Conservation (phyloP, 345 rosid species). For the Mangifera indica region DNA sequence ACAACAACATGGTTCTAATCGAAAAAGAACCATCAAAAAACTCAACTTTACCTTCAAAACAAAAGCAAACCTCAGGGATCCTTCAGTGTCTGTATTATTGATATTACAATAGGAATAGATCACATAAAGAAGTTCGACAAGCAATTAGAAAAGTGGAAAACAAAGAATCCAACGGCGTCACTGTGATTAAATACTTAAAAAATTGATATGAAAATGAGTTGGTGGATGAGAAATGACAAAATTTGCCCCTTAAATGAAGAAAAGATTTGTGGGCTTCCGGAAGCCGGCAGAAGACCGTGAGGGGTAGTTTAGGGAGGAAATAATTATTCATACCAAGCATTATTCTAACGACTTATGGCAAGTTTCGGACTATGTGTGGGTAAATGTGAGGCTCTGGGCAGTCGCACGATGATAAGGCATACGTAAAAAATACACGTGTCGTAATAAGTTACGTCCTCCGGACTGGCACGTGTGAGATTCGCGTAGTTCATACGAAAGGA, state of each 20-base stretch:
- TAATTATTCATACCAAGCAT: neutral
- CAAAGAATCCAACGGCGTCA: neutral
- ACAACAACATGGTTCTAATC: neutral
- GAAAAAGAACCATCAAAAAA: neutral
- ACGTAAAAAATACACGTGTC: neutral
- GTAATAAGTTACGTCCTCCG: neutral
- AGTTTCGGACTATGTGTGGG: neutral
- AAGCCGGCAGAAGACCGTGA: no score
- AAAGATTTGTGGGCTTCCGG: neutral
- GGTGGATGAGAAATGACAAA: neutral
- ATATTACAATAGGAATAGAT: neutral
- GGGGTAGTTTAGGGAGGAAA: slow-evolving; percentile 1
- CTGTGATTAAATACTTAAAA: no score
- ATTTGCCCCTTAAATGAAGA: neutral
- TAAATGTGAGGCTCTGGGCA: neutral
- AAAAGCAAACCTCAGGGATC: neutral
- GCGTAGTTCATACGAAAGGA: neutral
- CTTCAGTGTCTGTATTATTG: neutral
- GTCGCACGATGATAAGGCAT: neutral
- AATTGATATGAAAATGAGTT: neutral
- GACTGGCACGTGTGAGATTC: neutral
- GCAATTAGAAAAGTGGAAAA: neutral
- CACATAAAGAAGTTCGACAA: neutral
- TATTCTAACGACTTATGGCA: neutral
- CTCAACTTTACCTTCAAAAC: neutral